Conservation (phyloP, 352 stramenopile species). For the Pythium sukuiense region DNA sequence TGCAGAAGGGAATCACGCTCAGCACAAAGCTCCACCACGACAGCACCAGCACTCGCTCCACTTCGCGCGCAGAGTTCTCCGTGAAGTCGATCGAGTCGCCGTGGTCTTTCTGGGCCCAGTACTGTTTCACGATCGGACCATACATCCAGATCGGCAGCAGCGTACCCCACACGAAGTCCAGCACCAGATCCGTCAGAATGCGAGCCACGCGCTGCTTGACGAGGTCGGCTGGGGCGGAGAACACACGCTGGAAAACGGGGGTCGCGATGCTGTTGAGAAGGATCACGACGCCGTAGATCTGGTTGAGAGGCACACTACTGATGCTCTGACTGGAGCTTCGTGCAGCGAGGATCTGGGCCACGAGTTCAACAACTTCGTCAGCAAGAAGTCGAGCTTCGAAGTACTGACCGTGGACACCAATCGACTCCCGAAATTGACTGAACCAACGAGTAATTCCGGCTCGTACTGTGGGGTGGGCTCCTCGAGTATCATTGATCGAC, state of each 20-base stretch:
- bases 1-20: slow-evolving; percentile 19
- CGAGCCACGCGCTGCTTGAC: slow-evolving; percentile 7
- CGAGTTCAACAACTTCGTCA: slow-evolving; percentile 6
- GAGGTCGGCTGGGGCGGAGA: not conserved
- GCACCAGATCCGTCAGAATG: slow-evolving; percentile 9
- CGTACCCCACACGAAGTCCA: slow-evolving; percentile 19
- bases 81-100: slow-evolving; percentile 16
- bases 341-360: slow-evolving; percentile 12
- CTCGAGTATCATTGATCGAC: too few relatives aligned
- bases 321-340: slow-evolving; percentile 8
- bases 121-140: slow-evolving; percentile 13
- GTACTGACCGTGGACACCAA: slow-evolving; percentile 10
- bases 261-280: slow-evolving; percentile 14
- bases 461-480: not conserved
- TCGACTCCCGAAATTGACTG: not conserved
- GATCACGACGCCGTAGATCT: slow-evolving; percentile 18
- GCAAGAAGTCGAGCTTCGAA: slow-evolving; percentile 11
- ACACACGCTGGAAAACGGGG: slow-evolving; percentile 5
- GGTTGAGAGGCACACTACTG: slow-evolving; percentile 19
- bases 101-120: slow-evolving; percentile 10
- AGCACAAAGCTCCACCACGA: slow-evolving; percentile 15
- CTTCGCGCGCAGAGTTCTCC: slow-evolving; percentile 11
- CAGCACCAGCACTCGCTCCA: slow-evolving; percentile 19
- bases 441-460: not conserved
- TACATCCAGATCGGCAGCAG: slow-evolving; percentile 27